Percentiles rank a stretch among this genome's conserved stretches.
phyloP scores from a whole-genome alignment of 805 yeast species.

The Brettanomyces nanus region DNA sequence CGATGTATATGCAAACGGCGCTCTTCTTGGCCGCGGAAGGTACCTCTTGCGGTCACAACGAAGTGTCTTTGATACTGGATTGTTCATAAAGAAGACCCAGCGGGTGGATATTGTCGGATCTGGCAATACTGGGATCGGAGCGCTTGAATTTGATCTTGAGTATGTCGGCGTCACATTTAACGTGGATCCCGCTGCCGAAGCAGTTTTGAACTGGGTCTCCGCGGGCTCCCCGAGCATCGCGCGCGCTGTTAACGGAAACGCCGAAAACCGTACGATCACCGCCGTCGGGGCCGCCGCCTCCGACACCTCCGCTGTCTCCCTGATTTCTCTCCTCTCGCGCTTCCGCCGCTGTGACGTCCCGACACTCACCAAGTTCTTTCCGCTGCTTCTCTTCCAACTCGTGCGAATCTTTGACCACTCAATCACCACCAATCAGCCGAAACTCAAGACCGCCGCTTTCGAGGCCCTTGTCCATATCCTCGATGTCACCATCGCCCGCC shows the following conservation, averaged over 20 bases:
- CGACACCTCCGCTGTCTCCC: constrained; percentile 29
- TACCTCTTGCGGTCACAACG: constrained; percentile 29
- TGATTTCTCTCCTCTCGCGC: constrained; percentile 38
- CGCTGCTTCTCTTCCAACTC: constrained; percentile 39
- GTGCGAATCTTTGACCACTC: constrained; percentile 24
- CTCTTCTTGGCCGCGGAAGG: constrained; percentile 49
- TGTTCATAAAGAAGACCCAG: constrained; percentile 30
- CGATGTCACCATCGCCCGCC: constrained; percentile 57
- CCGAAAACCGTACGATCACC: constrained; percentile 33
- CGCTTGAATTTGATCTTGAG: constrained; percentile 45
- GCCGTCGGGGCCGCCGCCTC: neutral
- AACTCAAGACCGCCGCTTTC: constrained; percentile 32
- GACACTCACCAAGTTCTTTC: constrained; percentile 51
- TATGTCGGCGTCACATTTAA: constrained; percentile 66
- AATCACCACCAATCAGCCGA: constrained; percentile 10
- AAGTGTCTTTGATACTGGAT: constrained; percentile 27
- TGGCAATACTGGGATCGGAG: constrained; percentile 34
- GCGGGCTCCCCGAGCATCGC: neutral
- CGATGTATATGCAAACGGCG: constrained; percentile 56
- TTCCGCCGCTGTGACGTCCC: constrained; percentile 47
- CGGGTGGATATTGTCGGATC: constrained; percentile 33
- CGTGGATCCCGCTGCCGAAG: constrained; percentile 45
- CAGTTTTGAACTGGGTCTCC: constrained; percentile 39
- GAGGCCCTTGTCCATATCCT: constrained; percentile 52
- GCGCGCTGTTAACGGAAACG: constrained; percentile 26